Evolutionary conservation across 1,284 basidiomycete genomes (phyloP).

Genomic region (Marasmius fiardii): DNA sequence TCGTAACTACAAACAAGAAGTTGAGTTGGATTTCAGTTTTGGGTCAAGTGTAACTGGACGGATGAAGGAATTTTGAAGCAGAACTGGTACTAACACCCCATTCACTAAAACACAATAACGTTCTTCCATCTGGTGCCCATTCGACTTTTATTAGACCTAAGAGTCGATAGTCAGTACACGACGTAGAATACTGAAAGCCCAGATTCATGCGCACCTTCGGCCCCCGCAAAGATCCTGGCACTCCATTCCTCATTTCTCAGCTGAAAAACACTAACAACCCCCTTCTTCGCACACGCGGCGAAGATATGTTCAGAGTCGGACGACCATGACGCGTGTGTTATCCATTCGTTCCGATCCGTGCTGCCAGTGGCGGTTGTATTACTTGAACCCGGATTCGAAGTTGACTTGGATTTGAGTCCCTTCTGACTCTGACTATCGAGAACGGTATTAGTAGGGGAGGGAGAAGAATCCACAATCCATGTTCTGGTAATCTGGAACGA

Average conservation of each 20-base stretch:
- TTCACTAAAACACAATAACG: constrained; percentile 83
- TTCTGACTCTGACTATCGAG: constrained; percentile 26
- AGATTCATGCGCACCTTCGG: constrained; percentile 58
- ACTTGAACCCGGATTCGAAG: no score
- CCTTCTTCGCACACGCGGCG: constrained; percentile 64
- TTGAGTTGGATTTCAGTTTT: no score
- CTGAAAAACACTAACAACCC: constrained; percentile 68
- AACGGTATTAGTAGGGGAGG: constrained; percentile 43
- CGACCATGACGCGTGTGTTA: constrained; percentile 81
- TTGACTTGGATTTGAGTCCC: no score
- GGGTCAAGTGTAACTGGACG: no score
- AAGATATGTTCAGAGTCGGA: constrained; percentile 80
- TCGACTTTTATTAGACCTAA: constrained; percentile 72
- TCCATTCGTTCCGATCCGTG: constrained; percentile 26
- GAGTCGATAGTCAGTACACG: constrained; percentile 2
- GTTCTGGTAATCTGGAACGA: constrained; percentile 72
- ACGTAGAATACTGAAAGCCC: background rate
- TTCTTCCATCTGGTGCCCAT: constrained; percentile 81
- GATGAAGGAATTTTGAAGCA: background rate
- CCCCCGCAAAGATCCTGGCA: constrained; percentile 69
- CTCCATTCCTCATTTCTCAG: constrained; percentile 72
- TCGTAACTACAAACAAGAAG: constrained; percentile 62
- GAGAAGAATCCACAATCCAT: constrained; percentile 58
- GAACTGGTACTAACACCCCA: constrained; percentile 67
- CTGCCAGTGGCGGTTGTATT: no score